Base-by-base conservation (phyloP, 1,284 basidiomycete genomes). In the Austroboletus niveus region DNA sequence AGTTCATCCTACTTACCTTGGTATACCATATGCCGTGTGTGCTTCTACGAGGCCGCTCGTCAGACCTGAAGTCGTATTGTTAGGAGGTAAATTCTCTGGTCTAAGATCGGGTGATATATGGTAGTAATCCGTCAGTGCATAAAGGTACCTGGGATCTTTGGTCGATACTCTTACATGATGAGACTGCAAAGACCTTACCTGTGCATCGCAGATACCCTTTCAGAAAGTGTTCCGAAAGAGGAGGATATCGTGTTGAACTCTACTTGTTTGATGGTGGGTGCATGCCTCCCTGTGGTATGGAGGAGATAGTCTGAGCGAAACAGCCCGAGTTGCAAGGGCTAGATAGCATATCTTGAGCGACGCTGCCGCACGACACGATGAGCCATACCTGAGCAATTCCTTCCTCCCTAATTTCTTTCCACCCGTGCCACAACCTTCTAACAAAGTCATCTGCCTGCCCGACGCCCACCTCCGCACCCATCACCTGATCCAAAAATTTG, bases 201-300 rank as follows among this genome's bases (percentile, higher is more conserved):
- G 70, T 98, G 96, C 64, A 98, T 70, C 24, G 81, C 80, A 15
- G 87, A 80, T 8, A 84, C 80, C 40, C 79, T 80, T 54, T 93
- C 81, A 4, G 90, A 92, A 14, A 98, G 75, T 0, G 85, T 69
- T 1, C 94, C 96, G 65, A 98, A 98, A 1, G 92, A 94, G 0
- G 89, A 84, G 0, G 94, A 93, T 59, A 98, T 96, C 6, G 96
- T 98, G 69, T 99, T 99, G 73, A 98, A 97, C 69, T 99, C 97
- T 48, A 99, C 96, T 73, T 99, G 96, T 69, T 94, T 97, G 54
- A 99, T 73, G 29, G 75, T 73, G 10, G 84, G 59, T 0, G 71
- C 58, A 8, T 75, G 68, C 5, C 61, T 60, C 0, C 50, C 52
- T 17, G 48, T 52, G 3, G 75, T 69, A 64, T 99, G 92, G n/a